These are phyloP conservation scores for Camellia lanceoleosa DNA, from an alignment of 148 eudicot species.

Conservation along the genomic window DNA sequence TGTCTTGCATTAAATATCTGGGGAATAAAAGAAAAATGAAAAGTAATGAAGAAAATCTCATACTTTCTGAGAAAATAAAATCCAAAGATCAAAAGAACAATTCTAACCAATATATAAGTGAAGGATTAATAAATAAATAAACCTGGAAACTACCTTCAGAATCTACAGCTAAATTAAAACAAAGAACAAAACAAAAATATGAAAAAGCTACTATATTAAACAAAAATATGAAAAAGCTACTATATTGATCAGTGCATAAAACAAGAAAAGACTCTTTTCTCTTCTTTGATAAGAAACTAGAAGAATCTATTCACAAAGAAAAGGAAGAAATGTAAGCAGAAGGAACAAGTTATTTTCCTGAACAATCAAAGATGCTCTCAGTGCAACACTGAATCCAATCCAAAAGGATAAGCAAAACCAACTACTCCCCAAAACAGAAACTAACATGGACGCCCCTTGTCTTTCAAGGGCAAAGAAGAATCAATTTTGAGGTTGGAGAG, in stretches of 20 bases:
- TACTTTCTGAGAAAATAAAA: neutral
- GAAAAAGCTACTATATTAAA: too few species aligned
- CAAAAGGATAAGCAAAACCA: neutral
- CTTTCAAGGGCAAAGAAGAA: neutral
- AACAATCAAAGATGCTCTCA: neutral
- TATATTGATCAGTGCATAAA: neutral
- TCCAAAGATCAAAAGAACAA: neutral
- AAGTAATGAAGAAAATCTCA: neutral
- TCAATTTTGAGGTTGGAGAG: too few species aligned
- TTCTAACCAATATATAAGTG: neutral
- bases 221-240: neutral
- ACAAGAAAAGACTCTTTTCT: neutral
- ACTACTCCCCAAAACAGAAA: neutral
- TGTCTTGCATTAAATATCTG: slow-evolving; percentile 91
- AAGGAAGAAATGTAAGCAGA: neutral
- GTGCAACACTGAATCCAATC: neutral
- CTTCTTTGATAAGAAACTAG: neutral
- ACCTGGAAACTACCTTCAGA: neutral
- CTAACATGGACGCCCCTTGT: neutral
- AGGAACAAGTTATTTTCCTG: neutral
- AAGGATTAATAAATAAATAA: neutral
- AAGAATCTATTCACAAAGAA: neutral
- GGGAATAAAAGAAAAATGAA: slow-evolving; percentile 3
- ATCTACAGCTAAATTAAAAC: neutral
- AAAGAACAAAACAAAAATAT: too few species aligned